Percentiles rank a stretch among this genome's conserved stretches.
Conservation (phyloP, 495 filamentous ascomycete species). For the Penicillium samsonianum region DNA sequence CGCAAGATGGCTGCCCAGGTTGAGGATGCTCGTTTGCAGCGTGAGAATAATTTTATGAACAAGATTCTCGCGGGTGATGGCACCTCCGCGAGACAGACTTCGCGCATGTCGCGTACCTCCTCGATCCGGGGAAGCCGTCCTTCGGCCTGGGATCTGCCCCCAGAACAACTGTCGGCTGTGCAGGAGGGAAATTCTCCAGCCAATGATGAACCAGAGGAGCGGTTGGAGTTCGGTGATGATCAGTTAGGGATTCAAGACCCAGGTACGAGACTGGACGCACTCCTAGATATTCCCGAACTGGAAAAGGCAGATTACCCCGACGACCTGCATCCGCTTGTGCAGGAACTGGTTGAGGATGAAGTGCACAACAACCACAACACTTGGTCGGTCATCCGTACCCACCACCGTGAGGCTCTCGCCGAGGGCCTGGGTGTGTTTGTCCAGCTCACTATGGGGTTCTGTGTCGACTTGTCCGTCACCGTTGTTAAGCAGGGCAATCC, state of each 20-base stretch:
- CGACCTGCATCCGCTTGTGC: conserved; percentile 43
- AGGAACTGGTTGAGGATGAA: conserved; percentile 45
- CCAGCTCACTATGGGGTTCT: conserved; percentile 49
- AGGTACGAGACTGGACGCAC: conserved; percentile 14
- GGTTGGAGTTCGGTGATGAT: conserved; percentile 20
- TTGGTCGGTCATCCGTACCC: conserved; percentile 54
- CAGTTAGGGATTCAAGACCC: conserved; percentile 23
- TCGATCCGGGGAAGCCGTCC: conserved; percentile 28
- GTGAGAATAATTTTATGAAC: conserved; percentile 43
- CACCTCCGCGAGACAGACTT: conserved; percentile 17
- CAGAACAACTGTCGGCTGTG: conserved; percentile 30
- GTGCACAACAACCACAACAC: conserved; percentile 53
- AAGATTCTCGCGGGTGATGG: conserved; percentile 38
- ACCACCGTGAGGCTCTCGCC: conserved; percentile 51
- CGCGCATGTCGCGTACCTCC: conserved; percentile 33
- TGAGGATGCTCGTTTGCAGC: conserved; percentile 45
- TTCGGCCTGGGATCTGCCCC: conserved; percentile 20
- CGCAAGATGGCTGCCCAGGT: conserved; percentile 47
- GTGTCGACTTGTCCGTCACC: conserved; percentile 50
- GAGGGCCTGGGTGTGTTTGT: conserved; percentile 51
- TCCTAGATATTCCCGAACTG: conserved; percentile 24
- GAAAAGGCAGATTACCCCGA: conserved; percentile 35
- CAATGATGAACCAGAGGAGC: conserved; percentile 15
- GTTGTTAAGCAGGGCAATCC: conserved; percentile 45
- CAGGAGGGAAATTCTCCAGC: conserved; percentile 28